Percentiles rank a stretch among this genome's conserved stretches.
phyloP scores from a whole-genome alignment of 2,329 filamentous ascomycete genomes.

The Ophiostoma quercus region DNA sequence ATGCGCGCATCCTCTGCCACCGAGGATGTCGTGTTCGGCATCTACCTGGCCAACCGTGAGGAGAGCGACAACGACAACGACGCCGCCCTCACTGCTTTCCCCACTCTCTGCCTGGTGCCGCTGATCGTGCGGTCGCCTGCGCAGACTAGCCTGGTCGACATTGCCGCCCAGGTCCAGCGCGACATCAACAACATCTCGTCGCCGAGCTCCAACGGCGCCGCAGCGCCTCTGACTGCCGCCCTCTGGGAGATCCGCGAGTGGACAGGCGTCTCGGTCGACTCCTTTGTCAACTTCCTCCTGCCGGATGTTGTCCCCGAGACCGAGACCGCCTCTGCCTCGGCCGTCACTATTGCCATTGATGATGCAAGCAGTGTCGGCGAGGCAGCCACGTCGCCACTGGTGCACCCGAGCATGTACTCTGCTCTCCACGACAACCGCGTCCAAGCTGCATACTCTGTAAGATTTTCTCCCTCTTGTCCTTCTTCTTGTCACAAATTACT shows the following conservation, averaged over 20 bases:
- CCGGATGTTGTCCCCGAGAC: slow-evolving; percentile 27
- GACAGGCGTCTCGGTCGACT: slow-evolving; percentile 66
- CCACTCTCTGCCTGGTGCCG: slow-evolving; percentile 76
- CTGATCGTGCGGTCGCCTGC: slow-evolving; percentile 48
- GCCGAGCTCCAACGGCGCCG: slow-evolving; percentile 32
- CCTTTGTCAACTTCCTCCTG: slow-evolving; percentile 77
- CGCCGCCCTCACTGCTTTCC: slow-evolving; percentile 45
- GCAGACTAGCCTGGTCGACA: slow-evolving; percentile 37
- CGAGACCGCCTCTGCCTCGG: not conserved
- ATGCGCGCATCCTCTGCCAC: not conserved
- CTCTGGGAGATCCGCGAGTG: slow-evolving; percentile 68
- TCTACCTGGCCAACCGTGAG: slow-evolving; percentile 77
- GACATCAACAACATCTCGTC: slow-evolving; percentile 61
- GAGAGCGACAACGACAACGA: slow-evolving; percentile 33
- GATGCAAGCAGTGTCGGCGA: not conserved
- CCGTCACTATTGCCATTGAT: not conserved
- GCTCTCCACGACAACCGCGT: slow-evolving; percentile 31
- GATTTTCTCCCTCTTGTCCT: not conserved
- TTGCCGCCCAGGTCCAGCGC: slow-evolving; percentile 59
- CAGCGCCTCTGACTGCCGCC: slow-evolving; percentile 52
- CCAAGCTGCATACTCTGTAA: slow-evolving; percentile 30
- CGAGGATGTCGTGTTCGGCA: slow-evolving; percentile 58
- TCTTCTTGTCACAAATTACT: not conserved
- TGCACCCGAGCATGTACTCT: slow-evolving; percentile 20
- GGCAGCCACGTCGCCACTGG: slow-evolving; percentile 1